Evolutionary conservation across 768 basidiomycete genomes (phyloP), one percentile per base, ranked within the genome.

Genomic region (Pulveroboletus ravenelii): DNA sequence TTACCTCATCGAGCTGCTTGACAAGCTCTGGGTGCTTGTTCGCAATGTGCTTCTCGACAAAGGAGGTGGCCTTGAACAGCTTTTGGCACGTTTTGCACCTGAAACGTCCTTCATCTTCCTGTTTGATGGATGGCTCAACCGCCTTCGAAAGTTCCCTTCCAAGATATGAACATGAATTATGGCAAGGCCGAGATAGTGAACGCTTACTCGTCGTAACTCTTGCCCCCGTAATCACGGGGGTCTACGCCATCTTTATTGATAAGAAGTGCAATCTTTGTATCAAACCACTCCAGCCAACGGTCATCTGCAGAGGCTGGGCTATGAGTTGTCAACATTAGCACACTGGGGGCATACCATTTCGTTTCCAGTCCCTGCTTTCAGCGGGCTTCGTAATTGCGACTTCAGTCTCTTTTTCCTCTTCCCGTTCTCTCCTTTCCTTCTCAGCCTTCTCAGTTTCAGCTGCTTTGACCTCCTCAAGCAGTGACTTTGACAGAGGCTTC

Each of bases 81-180:
- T 99, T 99, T 70, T 85, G 86, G 70, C 96, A 99, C 27, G 85
- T 85, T 74, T 91, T 95, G 74, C 96, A 99, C 56, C 96, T 79
- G 73, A 89, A 98, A 66, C 96, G 98, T 62, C 87, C 90, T 70
- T 95, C 92, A 58, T 97, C 95, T 70, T 98, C 95, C 66, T 93
- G 89, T 71, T 94, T 94, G 67, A 98, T 80, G 66, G 78, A 78
- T 2, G 84, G 84, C 49, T 88, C 87, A 20, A 86, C 83, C 12
- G 85, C 78, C 61, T 85, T 90, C 45, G 81, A 78, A 45, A 94
- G 73, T 64, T 94, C 93, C 58, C 94, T 96, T 62, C 39, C 35
- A 4, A 5, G 32, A 6, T 45, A 59, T 54, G 32, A 63, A 54
- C 39, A 57, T 56, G 44, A 45, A 38, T 52, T 29, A 45, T 35